A percentile compares a stretch with the other conserved stretches of the same genome.
Conservation (phyloP, 352 stramenopile species). For the Blastocystis sp. region DNA sequence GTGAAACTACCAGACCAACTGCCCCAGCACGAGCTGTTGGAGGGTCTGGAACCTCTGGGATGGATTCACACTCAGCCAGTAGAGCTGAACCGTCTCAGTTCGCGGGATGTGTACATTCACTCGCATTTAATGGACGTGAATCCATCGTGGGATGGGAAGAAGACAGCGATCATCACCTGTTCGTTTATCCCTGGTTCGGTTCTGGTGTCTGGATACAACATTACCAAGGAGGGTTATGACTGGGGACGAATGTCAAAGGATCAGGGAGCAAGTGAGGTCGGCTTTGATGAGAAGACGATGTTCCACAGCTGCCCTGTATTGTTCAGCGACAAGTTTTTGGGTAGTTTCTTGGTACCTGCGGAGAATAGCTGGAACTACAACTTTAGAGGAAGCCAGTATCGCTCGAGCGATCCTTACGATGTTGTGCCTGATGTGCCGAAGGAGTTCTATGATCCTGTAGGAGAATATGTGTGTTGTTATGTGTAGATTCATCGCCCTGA, state of each 20-base stretch:
- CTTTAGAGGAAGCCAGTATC: slow-evolving; percentile 98
- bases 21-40: slow-evolving; percentile 85
- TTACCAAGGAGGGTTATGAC: slow-evolving; percentile 89
- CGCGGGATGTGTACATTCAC: slow-evolving; percentile 89
- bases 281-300: slow-evolving; percentile 73
- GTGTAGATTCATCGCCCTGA: slow-evolving; percentile 37
- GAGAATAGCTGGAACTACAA: slow-evolving; percentile 99
- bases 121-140: slow-evolving; percentile 93
- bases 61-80: slow-evolving; percentile 99
- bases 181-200: slow-evolving; percentile 98
- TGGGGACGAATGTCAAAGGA: slow-evolving; percentile 97
- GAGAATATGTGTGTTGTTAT: background rate
- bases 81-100: slow-evolving; percentile 89
- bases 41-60: slow-evolving; percentile 92
- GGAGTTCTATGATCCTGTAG: slow-evolving; percentile 86
- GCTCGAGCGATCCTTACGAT: slow-evolving; percentile 90
- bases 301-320: slow-evolving; percentile 99
- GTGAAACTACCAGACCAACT: slow-evolving; percentile 92
- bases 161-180: slow-evolving; percentile 92
- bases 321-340: slow-evolving; percentile 95
- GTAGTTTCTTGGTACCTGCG: slow-evolving; percentile 98
- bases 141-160: slow-evolving; percentile 89
- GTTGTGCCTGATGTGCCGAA: slow-evolving; percentile 95
- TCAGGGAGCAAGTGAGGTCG: slow-evolving; percentile 74
- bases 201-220: slow-evolving; percentile 95